Base-by-base conservation (phyloP, 2,329 filamentous ascomycete genomes). In the Paecilomyces sp. region DNA sequence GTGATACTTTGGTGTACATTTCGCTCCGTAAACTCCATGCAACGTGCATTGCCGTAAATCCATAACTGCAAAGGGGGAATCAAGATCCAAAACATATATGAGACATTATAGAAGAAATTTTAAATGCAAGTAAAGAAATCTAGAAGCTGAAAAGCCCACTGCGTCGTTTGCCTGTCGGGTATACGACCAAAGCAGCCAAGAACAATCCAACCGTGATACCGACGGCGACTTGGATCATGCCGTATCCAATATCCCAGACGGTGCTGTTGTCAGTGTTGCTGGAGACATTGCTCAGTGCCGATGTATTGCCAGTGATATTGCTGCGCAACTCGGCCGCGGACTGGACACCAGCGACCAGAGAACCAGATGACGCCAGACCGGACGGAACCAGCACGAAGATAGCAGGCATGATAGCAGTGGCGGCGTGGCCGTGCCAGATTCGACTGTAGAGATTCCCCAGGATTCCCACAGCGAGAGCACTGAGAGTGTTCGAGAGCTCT, bases 391-490 rank as follows among this genome's bases (percentile, higher is more conserved):
- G 83, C 1, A 86, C 83, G 63, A 95, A 95, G 63, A 96, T 95
- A 4, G 89, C 92, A 0, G 92, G 92, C 9, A 96, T 77, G 81
- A 96, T 90, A 1, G 90, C 88, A 0, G 91, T 90, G 0, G 91
- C 91, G 0, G 92, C 92, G 2, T 96, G 83, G 1, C 89, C 89
- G 70, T 92, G 91, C 12, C 88, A 74, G 36, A 81, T 67, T 1
- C 90, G 83, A 13, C 88, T 88, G 76, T 94, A 93, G 1, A 91
- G 70, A 65, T 95, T 95, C 2, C 90, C 90, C 56, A 91, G 77
- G 34, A 92, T 83, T 11, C 91, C 91, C 13, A 95, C 85, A 0
- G 85, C 83, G 56, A 95, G 81, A 0, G 91, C 90, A 33, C 89
- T 89, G 1, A 94, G 81, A 51, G 90, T 90, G 73, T 89, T 91